phyloP scores from a whole-genome alignment of 139 green algal genomes.

The Gonium pectorale region DNA sequence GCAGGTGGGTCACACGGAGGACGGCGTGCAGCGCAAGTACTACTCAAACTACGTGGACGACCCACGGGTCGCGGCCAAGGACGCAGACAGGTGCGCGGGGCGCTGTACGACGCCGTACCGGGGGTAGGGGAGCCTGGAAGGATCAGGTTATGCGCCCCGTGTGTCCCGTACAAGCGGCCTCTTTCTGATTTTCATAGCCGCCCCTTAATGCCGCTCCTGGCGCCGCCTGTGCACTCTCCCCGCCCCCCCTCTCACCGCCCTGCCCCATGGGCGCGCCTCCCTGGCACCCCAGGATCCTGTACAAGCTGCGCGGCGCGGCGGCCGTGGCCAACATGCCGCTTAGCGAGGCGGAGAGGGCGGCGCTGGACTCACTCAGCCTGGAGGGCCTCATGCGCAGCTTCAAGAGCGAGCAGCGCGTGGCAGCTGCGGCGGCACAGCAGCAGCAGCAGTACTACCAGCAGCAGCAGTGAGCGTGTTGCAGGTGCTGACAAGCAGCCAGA shows the following conservation, averaged over 20 bases:
- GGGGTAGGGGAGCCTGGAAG: too few species aligned
- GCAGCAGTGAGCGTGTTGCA: too few species aligned
- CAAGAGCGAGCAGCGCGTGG: conserved; percentile 20
- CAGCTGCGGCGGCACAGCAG: too few species aligned
- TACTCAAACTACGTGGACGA: conserved; percentile 46
- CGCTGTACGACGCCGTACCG: too few species aligned
- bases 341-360: conserved; percentile 5
- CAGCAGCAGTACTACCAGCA: conserved; percentile 4
- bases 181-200: too few species aligned
- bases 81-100: conserved; percentile 33
- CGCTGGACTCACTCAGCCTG: conserved; percentile 29
- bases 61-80: conserved; percentile 39
- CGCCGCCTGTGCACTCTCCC: too few species aligned
- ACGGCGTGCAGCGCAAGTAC: conserved; percentile 54
- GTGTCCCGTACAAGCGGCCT: too few species aligned
- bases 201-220: too few species aligned
- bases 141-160: too few species aligned
- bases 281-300: conserved; percentile 38
- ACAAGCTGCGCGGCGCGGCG: conserved; percentile 35
- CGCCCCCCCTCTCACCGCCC: too few species aligned
- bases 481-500: too few species aligned
- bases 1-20: conserved; percentile 49
- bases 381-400: conserved; percentile 38
- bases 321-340: conserved; percentile 23
- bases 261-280: too few species aligned